These are phyloP conservation scores for Acephala macrosclerotiorum DNA, from an alignment of 2,329 filamentous ascomycete species.

Conservation along the genomic window DNA sequence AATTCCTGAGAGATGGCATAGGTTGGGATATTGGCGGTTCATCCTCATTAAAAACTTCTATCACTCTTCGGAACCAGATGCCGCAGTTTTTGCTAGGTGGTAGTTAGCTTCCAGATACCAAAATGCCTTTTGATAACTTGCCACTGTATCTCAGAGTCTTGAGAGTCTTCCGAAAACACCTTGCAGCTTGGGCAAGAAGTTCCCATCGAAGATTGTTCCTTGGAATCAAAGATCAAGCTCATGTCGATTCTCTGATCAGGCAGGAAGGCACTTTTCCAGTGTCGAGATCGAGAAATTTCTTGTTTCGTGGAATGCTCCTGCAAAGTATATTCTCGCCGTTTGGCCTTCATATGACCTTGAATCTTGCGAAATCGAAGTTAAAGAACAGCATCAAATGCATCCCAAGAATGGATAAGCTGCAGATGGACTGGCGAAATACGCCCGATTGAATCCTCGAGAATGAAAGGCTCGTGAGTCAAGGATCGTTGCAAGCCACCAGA, in stretches of 20 bases:
- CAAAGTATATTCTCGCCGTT: conserved; percentile 18
- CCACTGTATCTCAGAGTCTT: conserved; percentile 1
- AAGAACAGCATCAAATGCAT: conserved; percentile 27
- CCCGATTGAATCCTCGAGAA: conserved; percentile 29
- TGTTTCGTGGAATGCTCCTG: conserved; percentile 22
- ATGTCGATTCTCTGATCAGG: conserved; percentile 24
- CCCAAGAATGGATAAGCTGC: conserved; percentile 31
- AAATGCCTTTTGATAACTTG: background rate
- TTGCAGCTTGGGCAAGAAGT: conserved; percentile 15
- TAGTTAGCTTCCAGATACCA: background rate
- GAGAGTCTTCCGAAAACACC: background rate
- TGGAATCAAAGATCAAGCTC: conserved; percentile 21
- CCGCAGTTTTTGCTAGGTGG: background rate
- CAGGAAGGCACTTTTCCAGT: conserved; percentile 18
- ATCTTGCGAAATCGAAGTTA: conserved; percentile 17
- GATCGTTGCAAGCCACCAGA: conserved; percentile 15
- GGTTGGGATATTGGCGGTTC: background rate
- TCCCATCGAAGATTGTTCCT: background rate
- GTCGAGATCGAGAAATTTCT: conserved; percentile 15
- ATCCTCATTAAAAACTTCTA: background rate
- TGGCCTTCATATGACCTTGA: conserved; percentile 15
- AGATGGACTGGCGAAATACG: conserved; percentile 25
- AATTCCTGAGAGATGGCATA: background rate
- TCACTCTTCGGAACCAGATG: background rate
- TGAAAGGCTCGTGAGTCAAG: conserved; percentile 23